phyloP scores from a whole-genome alignment of 2,329 filamentous ascomycete species.

The Eurotiales sp. region DNA sequence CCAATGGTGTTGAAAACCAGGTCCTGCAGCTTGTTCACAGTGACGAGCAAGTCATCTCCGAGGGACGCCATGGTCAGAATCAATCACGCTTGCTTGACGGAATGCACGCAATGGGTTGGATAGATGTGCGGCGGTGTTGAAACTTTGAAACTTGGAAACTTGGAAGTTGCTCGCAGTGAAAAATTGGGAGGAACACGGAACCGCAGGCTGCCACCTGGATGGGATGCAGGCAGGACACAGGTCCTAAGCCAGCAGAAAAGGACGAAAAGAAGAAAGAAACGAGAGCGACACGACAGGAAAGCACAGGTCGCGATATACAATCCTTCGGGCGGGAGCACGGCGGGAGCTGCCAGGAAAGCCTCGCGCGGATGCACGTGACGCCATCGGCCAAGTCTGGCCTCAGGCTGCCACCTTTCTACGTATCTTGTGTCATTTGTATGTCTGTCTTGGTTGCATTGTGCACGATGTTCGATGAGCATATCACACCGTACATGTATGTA shows the following conservation, averaged over 20 bases:
- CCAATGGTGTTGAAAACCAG: constrained; percentile 99
- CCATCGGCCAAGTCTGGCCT: constrained; percentile 1
- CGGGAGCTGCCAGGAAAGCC: no score
- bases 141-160: not conserved
- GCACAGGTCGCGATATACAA: no score
- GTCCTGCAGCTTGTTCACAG: constrained; percentile 98
- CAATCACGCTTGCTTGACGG: not conserved
- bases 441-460: no score
- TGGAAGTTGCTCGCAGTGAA: not conserved
- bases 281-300: no score
- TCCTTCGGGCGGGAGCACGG: no score
- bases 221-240: not conserved
- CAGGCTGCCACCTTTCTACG: not conserved
- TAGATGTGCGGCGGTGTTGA: not conserved
- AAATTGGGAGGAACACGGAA: not conserved
- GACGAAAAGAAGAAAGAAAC: not conserved
- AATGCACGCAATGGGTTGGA: not conserved
- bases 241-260: not conserved
- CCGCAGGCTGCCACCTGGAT: not conserved
- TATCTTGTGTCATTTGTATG: no score
- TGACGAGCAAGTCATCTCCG: constrained; percentile 89
- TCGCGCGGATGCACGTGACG: constrained; percentile 11
- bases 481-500: no score
- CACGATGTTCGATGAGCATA: no score
- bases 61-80: constrained; percentile 79